These are phyloP conservation scores for Fusarium proliferatum DNA, from an alignment of 2,329 filamentous ascomycete genomes.

Conservation along the genomic window DNA sequence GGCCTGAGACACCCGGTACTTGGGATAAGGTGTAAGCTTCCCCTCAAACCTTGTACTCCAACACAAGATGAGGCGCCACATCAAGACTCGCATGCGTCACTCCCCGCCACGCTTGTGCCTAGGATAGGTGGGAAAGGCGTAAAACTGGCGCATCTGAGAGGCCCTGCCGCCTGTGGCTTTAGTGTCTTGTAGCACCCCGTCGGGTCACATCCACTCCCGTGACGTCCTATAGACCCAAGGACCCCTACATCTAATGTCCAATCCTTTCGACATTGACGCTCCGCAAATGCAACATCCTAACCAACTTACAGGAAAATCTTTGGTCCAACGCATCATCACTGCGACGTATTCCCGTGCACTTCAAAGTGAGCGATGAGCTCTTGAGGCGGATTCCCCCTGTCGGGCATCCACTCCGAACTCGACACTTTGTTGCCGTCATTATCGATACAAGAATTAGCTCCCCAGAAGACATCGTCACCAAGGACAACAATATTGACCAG, in stretches of 20 bases:
- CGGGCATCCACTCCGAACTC: constrained; percentile 33
- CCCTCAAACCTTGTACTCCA: constrained; percentile 24
- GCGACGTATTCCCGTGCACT: constrained; percentile 10
- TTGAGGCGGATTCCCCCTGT: constrained; percentile 35
- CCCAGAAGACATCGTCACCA: constrained; percentile 31
- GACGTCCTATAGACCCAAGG: constrained; percentile 18
- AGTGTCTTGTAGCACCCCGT: constrained; percentile 24
- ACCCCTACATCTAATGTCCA: constrained; percentile 34
- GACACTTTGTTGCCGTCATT: constrained; percentile 18
- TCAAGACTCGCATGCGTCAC: constrained; percentile 36
- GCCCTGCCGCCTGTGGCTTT: constrained; percentile 22
- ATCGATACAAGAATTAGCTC: constrained; percentile 18
- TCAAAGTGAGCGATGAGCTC: constrained; percentile 33
- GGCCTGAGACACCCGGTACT: constrained; percentile 30
- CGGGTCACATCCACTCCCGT: constrained; percentile 21
- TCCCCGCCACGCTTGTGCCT: constrained; percentile 31
- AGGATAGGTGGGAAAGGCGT: constrained; percentile 35
- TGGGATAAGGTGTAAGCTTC: constrained; percentile 9
- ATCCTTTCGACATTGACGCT: constrained; percentile 21
- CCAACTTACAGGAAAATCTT: constrained; percentile 14
- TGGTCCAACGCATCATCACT: constrained; percentile 9
- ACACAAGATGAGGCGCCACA: constrained; percentile 18
- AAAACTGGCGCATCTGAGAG: constrained; percentile 10
- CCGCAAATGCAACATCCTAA: constrained; percentile 32
- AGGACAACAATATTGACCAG: constrained; percentile 34